A percentile compares a stretch with the other conserved stretches of the same genome.
These are phyloP conservation scores for Bocquillonia castaneifolia DNA, from an alignment of 441 rosid genomes.

Conservation along the genomic window DNA sequence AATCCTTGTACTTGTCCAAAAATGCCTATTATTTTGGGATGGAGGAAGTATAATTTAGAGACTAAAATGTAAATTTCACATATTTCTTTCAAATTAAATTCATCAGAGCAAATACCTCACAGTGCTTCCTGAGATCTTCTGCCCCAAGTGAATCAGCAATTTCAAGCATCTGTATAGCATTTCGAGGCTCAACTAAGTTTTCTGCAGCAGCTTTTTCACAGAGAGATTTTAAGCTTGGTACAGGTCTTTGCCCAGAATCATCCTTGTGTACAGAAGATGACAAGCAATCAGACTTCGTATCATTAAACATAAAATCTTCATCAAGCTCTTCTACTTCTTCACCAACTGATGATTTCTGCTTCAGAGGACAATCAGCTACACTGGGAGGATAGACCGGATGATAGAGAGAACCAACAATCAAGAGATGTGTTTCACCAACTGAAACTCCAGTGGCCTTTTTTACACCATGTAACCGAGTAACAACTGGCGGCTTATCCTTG, in stretches of 20 bases:
- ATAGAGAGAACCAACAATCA: slow-evolving; percentile 76
- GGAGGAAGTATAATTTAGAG: background rate
- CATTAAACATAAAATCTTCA: slow-evolving; percentile 61
- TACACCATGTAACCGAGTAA: slow-evolving; percentile 71
- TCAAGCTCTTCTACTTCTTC: slow-evolving; percentile 50
- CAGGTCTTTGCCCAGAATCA: slow-evolving; percentile 30
- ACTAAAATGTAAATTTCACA: background rate
- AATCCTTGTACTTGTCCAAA: too few species aligned
- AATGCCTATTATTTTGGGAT: too few species aligned
- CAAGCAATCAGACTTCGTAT: slow-evolving; percentile 36
- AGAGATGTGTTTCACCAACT: slow-evolving; percentile 93
- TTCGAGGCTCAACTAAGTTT: slow-evolving; percentile 79
- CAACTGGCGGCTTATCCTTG: slow-evolving; percentile 52
- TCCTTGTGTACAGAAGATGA: slow-evolving; percentile 31
- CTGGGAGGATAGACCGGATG: slow-evolving; percentile 60
- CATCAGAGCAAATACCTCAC: slow-evolving; percentile 57
- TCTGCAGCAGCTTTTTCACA: slow-evolving; percentile 95
- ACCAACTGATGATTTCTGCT: slow-evolving; percentile 30
- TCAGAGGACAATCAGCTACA: slow-evolving; percentile 32
- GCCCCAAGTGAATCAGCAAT: slow-evolving; percentile 96
- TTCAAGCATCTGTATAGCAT: slow-evolving; percentile 82
- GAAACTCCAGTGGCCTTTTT: slow-evolving; percentile 86
- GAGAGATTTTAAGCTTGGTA: slow-evolving; percentile 76
- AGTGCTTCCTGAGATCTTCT: slow-evolving; percentile 73
- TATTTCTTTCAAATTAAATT: background rate